Evolutionary conservation across 139 green algal genomes (phyloP).

Genomic region (Limnomonas spitsbergensis): DNA sequence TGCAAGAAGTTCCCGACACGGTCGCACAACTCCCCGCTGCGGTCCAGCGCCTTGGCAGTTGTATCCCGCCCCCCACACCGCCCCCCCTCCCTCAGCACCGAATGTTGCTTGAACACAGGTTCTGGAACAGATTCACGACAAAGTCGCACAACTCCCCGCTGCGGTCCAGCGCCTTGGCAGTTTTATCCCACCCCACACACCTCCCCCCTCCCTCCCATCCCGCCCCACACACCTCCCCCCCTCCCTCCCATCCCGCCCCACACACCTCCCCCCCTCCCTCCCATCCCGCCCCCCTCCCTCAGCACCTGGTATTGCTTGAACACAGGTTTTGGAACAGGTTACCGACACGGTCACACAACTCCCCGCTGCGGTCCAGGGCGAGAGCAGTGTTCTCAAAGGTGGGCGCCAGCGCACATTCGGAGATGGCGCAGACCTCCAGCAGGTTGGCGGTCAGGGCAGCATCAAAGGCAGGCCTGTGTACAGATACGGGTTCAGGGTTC

Average conservation of each 20-base stretch:
- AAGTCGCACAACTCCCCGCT: background rate
- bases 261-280: too few species aligned
- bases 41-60: too few species aligned
- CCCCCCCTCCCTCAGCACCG: too few species aligned
- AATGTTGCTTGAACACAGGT: slow-evolving; percentile 19
- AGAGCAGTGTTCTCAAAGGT: slow-evolving; percentile 13
- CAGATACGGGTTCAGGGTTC: too few species aligned
- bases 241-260: too few species aligned
- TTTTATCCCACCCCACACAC: too few species aligned
- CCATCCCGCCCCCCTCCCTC: too few species aligned
- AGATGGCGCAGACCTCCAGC: slow-evolving; percentile 9
- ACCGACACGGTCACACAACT: background rate
- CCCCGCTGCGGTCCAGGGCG: slow-evolving; percentile 9
- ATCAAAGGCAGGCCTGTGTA: slow-evolving; percentile 10
- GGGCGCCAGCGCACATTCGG: background rate
- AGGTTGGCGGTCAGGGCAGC: slow-evolving; percentile 11
- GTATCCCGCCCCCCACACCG: too few species aligned
- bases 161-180: slow-evolving; percentile 7
- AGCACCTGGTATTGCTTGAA: slow-evolving; percentile 15
- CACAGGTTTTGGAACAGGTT: slow-evolving; percentile 23
- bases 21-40: background rate
- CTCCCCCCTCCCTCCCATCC: too few species aligned
- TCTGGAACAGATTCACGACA: slow-evolving; percentile 15
- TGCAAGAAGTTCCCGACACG: slow-evolving; percentile 10
- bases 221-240: too few species aligned